Conservation (phyloP, 805 yeast genomes). For the Cyberlindnera maritima region DNA sequence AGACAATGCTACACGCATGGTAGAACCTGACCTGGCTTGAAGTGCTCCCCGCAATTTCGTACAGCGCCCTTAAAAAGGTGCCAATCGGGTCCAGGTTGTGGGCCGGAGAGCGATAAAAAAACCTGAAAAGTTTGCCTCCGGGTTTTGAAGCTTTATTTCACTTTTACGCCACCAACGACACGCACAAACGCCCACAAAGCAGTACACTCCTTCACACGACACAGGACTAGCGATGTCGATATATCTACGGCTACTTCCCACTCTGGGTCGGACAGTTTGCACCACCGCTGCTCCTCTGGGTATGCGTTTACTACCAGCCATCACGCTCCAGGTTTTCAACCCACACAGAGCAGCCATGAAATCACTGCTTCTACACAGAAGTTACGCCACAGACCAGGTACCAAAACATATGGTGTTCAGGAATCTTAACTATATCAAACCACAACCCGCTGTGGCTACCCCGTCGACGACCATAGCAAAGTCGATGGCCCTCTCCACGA, state of each 20-base stretch:
- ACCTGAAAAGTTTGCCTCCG: background rate
- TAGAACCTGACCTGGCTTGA: too few species aligned
- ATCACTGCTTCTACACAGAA: background rate
- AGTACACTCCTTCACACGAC: background rate
- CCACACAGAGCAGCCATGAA: background rate
- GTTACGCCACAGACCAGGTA: background rate
- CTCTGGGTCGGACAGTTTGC: background rate
- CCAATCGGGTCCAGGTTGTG: background rate
- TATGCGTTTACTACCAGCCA: background rate
- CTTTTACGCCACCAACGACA: background rate
- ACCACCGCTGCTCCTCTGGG: background rate
- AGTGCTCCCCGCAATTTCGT: background rate
- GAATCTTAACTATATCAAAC: conserved; percentile 14
- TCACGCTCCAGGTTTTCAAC: background rate
- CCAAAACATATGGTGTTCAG: conserved; percentile 16
- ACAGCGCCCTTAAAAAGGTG: background rate
- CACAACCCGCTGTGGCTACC: background rate
- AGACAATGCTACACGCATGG: too few species aligned
- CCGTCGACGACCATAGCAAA: background rate
- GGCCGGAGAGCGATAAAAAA: background rate
- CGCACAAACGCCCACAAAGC: background rate
- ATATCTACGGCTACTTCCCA: background rate
- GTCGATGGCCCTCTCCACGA: conserved; percentile 1
- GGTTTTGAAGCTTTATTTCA: background rate
- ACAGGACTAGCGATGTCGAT: background rate